These are phyloP conservation scores for Vickermania spadyakhi DNA, from an alignment of 208 protist genomes.

Conservation along the genomic window DNA sequence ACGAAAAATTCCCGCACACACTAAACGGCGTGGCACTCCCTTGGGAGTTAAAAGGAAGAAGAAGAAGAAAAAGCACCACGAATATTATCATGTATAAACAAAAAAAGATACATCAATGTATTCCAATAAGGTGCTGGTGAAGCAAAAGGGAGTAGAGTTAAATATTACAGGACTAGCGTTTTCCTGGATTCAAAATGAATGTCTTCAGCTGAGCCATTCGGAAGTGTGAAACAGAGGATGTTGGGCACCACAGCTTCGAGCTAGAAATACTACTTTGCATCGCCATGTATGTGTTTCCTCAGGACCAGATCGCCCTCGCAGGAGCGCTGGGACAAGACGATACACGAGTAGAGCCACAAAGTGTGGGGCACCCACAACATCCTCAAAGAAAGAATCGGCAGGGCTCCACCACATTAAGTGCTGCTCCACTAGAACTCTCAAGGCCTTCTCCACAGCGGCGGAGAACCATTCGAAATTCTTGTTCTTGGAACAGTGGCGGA, in stretches of 20 bases:
- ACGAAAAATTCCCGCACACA: neutral
- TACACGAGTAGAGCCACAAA: conserved; percentile 35
- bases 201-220: no score
- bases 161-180: no score
- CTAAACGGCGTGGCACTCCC: no score
- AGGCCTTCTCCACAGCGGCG: conserved; percentile 1
- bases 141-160: no score
- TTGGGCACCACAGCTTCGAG: no score
- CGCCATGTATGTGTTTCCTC: conserved; percentile 31
- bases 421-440: conserved; percentile 8
- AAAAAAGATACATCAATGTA: conserved; percentile 4
- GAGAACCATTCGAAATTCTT: neutral
- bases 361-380: conserved; percentile 53
- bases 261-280: no score
- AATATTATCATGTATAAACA: conserved; percentile 1
- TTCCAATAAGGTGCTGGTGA: no score
- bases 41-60: conserved; percentile 5
- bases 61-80: neutral
- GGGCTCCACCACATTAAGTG: conserved; percentile 1
- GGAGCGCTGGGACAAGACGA: conserved; percentile 28
- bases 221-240: no score
- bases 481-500: neutral
- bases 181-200: no score
- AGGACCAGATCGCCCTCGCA: conserved; percentile 12
- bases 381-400: conserved; percentile 26